These are phyloP conservation scores for Boletus pseudo-olivaceus DNA, from an alignment of 768 basidiomycete genomes.

Conservation along the genomic window DNA sequence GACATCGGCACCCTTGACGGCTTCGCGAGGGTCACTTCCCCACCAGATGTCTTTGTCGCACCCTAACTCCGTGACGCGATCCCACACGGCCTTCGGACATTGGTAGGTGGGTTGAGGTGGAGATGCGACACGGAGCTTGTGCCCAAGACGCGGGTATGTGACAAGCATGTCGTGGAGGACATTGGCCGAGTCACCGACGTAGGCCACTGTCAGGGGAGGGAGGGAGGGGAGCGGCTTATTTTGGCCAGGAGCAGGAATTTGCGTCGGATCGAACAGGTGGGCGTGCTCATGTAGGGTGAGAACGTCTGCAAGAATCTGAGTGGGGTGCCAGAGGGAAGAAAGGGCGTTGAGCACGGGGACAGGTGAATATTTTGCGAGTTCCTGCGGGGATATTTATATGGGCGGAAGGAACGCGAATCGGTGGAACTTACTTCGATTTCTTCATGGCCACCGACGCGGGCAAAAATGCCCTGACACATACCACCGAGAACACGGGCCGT, in stretches of 20 bases:
- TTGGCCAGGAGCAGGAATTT: conserved; percentile 11
- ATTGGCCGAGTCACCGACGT: conserved; percentile 93
- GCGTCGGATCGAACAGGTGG: conserved; percentile 44
- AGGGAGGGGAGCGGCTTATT: conserved; percentile 46
- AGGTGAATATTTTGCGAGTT: conserved; percentile 83
- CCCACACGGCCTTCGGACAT: conserved; percentile 73
- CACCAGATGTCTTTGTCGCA: conserved; percentile 73
- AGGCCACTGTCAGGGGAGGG: conserved; percentile 83
- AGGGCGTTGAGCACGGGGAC: conserved; percentile 97
- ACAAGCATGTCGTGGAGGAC: conserved; percentile 98
- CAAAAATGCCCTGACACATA: conserved; percentile 97
- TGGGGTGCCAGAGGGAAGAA: conserved; percentile 94
- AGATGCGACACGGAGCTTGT: conserved; percentile 78
- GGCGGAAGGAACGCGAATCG: neutral
- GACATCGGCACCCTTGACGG: conserved; percentile 87
- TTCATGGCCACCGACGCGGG: conserved; percentile 86
- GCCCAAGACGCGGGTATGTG: conserved; percentile 87
- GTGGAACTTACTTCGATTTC: conserved; percentile 77
- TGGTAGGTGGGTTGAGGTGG: conserved; percentile 62
- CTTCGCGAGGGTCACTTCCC: conserved; percentile 78
- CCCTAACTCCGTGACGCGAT: conserved; percentile 68
- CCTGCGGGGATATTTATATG: conserved; percentile 43
- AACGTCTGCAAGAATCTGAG: conserved; percentile 91
- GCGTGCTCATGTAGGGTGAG: conserved; percentile 82
- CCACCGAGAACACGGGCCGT: conserved; percentile 85